phyloP scores from a whole-genome alignment of 106 monocot species.

The Dendrobium officinale region DNA sequence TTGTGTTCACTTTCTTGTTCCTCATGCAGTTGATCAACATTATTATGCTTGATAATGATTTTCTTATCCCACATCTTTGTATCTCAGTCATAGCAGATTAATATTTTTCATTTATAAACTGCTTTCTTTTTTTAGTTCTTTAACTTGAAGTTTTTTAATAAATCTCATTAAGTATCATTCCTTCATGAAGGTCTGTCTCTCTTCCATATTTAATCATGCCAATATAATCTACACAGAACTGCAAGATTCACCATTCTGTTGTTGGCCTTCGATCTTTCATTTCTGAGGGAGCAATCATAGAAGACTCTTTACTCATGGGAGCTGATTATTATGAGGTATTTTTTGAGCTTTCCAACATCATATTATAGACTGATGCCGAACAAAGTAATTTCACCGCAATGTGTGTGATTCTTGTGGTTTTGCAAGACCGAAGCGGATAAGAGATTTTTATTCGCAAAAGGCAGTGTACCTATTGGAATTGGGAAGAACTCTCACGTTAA shows the following conservation, averaged over 20 bases:
- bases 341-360: not conserved
- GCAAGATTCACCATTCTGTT: constrained; percentile 92
- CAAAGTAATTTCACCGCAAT: not conserved
- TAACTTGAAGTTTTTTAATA: not conserved
- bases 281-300: constrained; percentile 88
- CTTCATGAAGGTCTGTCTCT: not conserved
- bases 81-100: not conserved
- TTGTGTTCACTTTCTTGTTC: too few relatives aligned
- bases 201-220: not conserved
- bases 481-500: constrained; percentile 83
- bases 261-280: constrained; percentile 90
- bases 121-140: not conserved
- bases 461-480: constrained; percentile 84
- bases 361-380: not conserved
- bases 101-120: not conserved
- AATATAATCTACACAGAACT: constrained; percentile 34
- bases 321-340: constrained; percentile 97
- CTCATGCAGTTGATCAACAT: too few relatives aligned
- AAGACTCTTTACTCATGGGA: constrained; percentile 91
- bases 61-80: not conserved
- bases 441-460: constrained; percentile 57
- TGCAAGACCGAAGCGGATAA: constrained; percentile 76
- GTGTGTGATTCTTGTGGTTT: not conserved
- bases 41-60: too few relatives aligned
- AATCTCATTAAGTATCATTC: not conserved